These are phyloP conservation scores for Salix exigua DNA, from an alignment of 345 rosid genomes.

Conservation along the genomic window DNA sequence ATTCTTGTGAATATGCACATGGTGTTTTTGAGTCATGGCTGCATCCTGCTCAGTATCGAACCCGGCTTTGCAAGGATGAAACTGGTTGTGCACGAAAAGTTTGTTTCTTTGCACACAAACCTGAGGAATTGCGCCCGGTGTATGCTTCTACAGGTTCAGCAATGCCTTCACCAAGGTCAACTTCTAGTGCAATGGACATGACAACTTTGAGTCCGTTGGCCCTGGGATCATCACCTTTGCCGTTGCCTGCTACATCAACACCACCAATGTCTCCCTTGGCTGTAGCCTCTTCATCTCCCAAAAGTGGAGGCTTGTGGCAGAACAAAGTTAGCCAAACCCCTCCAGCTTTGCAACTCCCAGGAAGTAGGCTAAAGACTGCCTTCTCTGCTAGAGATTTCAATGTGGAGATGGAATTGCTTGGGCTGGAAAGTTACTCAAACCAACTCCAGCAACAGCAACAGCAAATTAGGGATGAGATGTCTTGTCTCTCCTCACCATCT, in stretches of 20 bases:
- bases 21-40: conserved; percentile 99
- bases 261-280: conserved; percentile 78
- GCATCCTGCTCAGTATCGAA: conserved; percentile 93
- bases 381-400: conserved; percentile 73
- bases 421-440: conserved; percentile 37
- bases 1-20: conserved; percentile 89
- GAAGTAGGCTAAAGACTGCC: conserved; percentile 80
- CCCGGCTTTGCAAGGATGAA: conserved; percentile 97
- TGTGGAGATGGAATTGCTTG: conserved; percentile 64
- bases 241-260: conserved; percentile 56
- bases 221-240: conserved; percentile 47
- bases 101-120: conserved; percentile 94
- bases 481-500: conserved; percentile 60
- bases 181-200: conserved; percentile 58
- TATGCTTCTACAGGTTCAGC: conserved; percentile 95
- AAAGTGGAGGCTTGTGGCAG: conserved; percentile 67
- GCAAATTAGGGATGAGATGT: conserved; percentile 55
- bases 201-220: conserved; percentile 50
- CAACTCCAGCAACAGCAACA: conserved; percentile 43
- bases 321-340: conserved; percentile 67
- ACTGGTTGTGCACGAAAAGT: conserved; percentile 82
- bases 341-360: conserved; percentile 69
- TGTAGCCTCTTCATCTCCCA: conserved; percentile 62
- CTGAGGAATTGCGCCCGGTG: conserved; percentile 82
- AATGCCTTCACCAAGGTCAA: conserved; percentile 81